Evolutionary conservation across 495 filamentous ascomycete species (phyloP), one percentile per base, ranked within the genome.

Genomic region (Astrothelium subdiscretum): DNA sequence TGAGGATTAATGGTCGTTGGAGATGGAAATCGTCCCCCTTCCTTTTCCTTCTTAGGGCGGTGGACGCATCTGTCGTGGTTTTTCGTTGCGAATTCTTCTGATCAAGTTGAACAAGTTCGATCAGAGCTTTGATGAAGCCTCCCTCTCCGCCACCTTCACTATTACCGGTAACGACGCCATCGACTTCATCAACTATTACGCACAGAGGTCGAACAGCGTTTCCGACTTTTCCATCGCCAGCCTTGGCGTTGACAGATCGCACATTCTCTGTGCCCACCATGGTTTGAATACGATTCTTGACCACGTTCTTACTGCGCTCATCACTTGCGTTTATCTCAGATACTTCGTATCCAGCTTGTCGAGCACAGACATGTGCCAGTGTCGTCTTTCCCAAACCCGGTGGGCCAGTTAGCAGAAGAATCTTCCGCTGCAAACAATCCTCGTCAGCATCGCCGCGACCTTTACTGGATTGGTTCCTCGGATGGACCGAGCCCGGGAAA

Each of bases 361-460:
- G 85, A 0, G 94, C 94, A 71, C 94, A 97, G 8, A 98, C 94
- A 74, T 98, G 94, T 1, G 94, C 95, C 32, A 98, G 73, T 0
- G 94, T 98, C 0, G 94, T 98, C 77, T 98, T 98, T 13, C 94
- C 94, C 15, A 98, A 78, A 3, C 94, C 94, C 1, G 94, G 92
- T 8, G 92, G 90, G 0, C 94, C 94, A 40, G 91, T 89, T 1
- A 98, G 76, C 67, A 98, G 78, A 32, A 98, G 77, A 31, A 98
- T 89, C 71, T 97, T 97, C 60, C 87, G 79, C 65, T 92, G 89
- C 20, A 81, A 74, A 57, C 79, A 84, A 67, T 89, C 87, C 61
- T 90, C 83, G 27, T 85, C 81, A 0, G 73, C 75, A 12, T 80
- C 74, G 26, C 74, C 70, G 11, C 51, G 59, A 20, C 66, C 68